Evolutionary conservation across 768 basidiomycete genomes (phyloP), one percentile per base, ranked within the genome.

Genomic region (Lactifluus echinatus): DNA sequence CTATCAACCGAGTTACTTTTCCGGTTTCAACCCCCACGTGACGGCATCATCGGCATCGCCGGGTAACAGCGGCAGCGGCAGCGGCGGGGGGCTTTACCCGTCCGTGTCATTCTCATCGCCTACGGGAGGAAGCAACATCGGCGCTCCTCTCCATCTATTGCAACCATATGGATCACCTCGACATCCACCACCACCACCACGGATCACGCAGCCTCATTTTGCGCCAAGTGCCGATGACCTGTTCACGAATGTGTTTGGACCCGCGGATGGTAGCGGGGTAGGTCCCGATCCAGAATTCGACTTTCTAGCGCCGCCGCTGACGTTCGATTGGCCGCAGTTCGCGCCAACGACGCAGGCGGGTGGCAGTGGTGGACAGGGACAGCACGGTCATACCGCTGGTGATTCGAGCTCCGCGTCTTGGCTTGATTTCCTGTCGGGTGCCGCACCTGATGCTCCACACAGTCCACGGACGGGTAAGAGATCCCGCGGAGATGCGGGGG

Each of bases 321-420:
- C 60, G 55, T 63, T 63, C 62, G 62, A 63, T 33, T 63, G 62
- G 62, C 62, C 62, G 62, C 62, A 63, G 62, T 56, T 56, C 31
- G 49, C 45, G 43, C 49, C 62, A 45, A 12, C 58, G 54, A 51
- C 57, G 53, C 59, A 61, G 28, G 42, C 49, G 45, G 36, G 45
- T 17, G 37, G 57, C 45, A 21, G 56, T 21, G 23, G 49, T 3
- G 37, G 39, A 1, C 51, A 49, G 46, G 37, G 39, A 1, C 51
- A 49, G 46, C 59, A 50, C 8, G 47, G 42, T 17, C 52, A 49
- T 24, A 8, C 44, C 24, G 21, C 45, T 19, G 43, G 54, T 8
- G 49, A 55, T 34, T 49, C 57, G 17, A 42, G 28, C 40, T 54
- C 57, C 21, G 15, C 53, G 1, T 62, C 61, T 4, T 63, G 62